phyloP scores from a whole-genome alignment of 495 filamentous ascomycete species.

The Neurospora sp. region DNA sequence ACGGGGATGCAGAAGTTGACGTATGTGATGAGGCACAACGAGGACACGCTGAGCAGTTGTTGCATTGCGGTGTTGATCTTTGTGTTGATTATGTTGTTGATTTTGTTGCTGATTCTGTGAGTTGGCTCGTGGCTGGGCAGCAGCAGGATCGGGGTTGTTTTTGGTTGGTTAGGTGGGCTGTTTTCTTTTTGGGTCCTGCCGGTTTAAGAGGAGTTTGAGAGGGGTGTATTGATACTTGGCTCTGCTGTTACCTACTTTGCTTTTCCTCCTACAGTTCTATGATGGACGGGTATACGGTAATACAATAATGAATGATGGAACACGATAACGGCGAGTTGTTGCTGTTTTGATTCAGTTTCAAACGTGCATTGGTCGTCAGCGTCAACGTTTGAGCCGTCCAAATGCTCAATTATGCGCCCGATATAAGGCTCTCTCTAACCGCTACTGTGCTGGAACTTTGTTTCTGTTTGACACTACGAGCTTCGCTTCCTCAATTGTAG shows the following conservation, averaged over 20 bases:
- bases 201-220: neutral
- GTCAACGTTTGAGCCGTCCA: neutral
- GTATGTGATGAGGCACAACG: conserved; percentile 80
- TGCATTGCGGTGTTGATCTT: conserved; percentile 82
- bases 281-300: neutral
- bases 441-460: neutral
- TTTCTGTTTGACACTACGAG: neutral
- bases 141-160: neutral
- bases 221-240: neutral
- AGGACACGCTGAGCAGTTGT: conserved; percentile 84
- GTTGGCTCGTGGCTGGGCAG: neutral
- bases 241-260: neutral
- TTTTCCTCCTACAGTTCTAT: neutral
- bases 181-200: neutral
- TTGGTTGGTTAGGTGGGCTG: neutral
- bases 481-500: neutral
- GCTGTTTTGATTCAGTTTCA: neutral
- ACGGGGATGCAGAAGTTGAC: conserved; percentile 77
- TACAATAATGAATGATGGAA: neutral
- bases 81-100: conserved; percentile 73
- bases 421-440: neutral
- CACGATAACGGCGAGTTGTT: neutral
- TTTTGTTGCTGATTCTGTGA: conserved; percentile 52
- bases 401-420: neutral
- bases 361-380: neutral